Evolutionary conservation across 371 early-diverging fungal species (phyloP), one percentile per base, ranked within the genome.

Genomic region (Mucor piriformis): DNA sequence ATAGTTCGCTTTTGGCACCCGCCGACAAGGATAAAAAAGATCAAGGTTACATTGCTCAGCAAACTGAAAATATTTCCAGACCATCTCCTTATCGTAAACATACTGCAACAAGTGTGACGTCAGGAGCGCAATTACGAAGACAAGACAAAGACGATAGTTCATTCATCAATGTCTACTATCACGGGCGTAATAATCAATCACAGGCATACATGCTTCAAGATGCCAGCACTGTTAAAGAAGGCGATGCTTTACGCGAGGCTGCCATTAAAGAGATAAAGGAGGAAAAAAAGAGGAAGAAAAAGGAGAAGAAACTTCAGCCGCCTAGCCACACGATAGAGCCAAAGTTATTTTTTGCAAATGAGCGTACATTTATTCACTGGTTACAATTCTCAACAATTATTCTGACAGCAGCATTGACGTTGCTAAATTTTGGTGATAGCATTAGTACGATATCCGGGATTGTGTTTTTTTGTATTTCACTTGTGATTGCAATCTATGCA

Each of bases 331-430:
- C 48, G 7, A 34, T 75, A 25, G 76, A 75, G 34, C 76, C 76
- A 2, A 75, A 75, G 25, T 88, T 92, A 23, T 92, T 92, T 72
- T 92, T 96, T 72, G 94, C 96, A 23, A 96, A 96, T 67, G 96
- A 96, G 71, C 79, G 96, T 42, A 95, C 95, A 0, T 94, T 92
- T 61, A 81, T 96, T 59, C 81, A 84, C 53, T 95, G 95, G 95
- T 78, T 94, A 50, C 89, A 90, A 42, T 79, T 88, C 33, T 74
- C 87, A 33, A 84, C 86, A n/a, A 70, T 87, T 25, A 70, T 91
- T 29, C 81, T 90, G 24, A 82, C 81, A 21, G 75, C 88, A 25
- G 88, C 87, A 5, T 66, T 92, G 61, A 89, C 87, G 20, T 68
- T 92, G 34, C 59, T 91, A 33, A 92, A 91, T 67, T 92, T 91